Evolutionary conservation across 2,329 filamentous ascomycete genomes (phyloP), one percentile per base, ranked within the genome.

Genomic region (Talaromyces sp.): DNA sequence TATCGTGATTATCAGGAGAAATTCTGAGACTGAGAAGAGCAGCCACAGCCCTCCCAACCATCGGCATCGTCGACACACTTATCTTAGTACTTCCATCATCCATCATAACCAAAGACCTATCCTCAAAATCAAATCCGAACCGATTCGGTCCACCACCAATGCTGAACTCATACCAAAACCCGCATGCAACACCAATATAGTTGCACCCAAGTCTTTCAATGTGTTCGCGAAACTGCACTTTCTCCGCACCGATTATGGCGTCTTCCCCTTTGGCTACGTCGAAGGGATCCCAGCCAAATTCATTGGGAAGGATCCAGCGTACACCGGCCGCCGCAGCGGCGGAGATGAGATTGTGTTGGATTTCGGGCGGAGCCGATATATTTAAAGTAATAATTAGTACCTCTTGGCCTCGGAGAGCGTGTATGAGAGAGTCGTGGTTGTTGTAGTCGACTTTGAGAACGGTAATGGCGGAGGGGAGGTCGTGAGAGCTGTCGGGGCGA

Each of bases 101-200:
- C 45, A 49, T 49, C 1, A 49, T 27, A 8, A 49, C 8, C 11
- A 49, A 4, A 2, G 11, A 7, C 22, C 73, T 73, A 41, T 81
- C 77, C 7, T 74, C 68, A 54, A 86, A 75, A 62, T 86, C 82
- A 71, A 86, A 84, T 0, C 85, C 85, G 66, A 77, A 84, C 47
- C 73, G 71, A 25, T 67, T 58, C 1, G 73, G 62, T 0, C 72
- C 72, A 1, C 76, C 74, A 0, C 73, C 79, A 2, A 86, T 70
- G 61, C 81, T 83, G 66, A 78, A 84, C 59, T 86, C 82, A 71
- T 85, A 86, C 84, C 84, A 86, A 69, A 84, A 85, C 0, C 81
- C 78, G 68, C 78, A 83, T 37, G 69, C 69, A 7, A 85, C 2
- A 8, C 45, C 45, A 17, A 49, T 3, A 5, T 49, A 49, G 7